Conservation (phyloP, 2,329 filamentous ascomycete species). For the Diaporthe sp. region DNA sequence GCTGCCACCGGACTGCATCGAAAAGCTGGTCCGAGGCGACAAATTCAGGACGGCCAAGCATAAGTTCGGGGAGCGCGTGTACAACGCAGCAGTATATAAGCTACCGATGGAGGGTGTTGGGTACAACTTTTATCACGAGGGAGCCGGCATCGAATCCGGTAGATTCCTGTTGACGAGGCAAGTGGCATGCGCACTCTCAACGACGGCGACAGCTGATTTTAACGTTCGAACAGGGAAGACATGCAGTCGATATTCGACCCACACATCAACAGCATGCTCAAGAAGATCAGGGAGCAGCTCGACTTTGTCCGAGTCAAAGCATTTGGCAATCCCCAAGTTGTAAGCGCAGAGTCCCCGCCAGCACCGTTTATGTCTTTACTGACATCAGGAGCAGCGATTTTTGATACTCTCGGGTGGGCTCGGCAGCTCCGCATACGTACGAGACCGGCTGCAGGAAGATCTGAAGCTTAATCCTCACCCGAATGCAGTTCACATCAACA, state of each 20-base stretch:
- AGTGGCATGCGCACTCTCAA: slow-evolving; percentile 39
- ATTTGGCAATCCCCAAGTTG: slow-evolving; percentile 52
- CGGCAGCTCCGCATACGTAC: slow-evolving; percentile 62
- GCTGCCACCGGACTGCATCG: slow-evolving; percentile 55
- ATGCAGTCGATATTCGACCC: slow-evolving; percentile 60
- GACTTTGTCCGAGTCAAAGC: slow-evolving; percentile 54
- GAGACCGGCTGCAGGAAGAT: slow-evolving; percentile 57
- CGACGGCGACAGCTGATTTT: not conserved
- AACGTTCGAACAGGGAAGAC: slow-evolving; percentile 52
- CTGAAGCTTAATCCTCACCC: slow-evolving; percentile 52
- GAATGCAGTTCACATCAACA: slow-evolving; percentile 53
- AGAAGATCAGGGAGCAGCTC: slow-evolving; percentile 56
- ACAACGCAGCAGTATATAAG: slow-evolving; percentile 56
- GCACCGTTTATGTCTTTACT: not conserved
- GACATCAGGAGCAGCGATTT: slow-evolving; percentile 50
- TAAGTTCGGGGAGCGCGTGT: slow-evolving; percentile 61
- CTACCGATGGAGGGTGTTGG: slow-evolving; percentile 60
- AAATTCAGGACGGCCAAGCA: slow-evolving; percentile 56
- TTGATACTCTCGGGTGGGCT: slow-evolving; percentile 62
- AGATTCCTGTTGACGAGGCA: slow-evolving; percentile 57
- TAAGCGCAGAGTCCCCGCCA: slow-evolving; percentile 41
- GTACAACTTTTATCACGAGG: slow-evolving; percentile 55
- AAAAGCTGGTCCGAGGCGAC: slow-evolving; percentile 55
- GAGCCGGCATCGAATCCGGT: slow-evolving; percentile 56
- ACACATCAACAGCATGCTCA: slow-evolving; percentile 56